These are phyloP conservation scores for Spinellus fusiger DNA, from an alignment of 192 early-diverging fungal species.

Conservation along the genomic window DNA sequence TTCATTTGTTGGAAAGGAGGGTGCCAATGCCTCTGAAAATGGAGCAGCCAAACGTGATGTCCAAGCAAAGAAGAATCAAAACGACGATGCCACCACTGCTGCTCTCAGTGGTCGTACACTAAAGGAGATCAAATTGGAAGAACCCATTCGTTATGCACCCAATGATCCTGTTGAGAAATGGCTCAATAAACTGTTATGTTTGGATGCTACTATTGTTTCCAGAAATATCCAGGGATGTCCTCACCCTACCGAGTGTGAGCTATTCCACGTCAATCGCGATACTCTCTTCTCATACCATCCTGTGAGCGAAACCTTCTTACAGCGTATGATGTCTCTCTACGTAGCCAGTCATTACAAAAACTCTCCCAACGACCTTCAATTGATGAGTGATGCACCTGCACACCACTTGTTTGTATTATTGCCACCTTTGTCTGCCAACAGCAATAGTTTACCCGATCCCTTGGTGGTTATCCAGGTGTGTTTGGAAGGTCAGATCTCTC, in stretches of 20 bases:
- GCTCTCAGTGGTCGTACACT: constrained; percentile 61
- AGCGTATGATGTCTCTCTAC: constrained; percentile 96
- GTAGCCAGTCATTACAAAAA: constrained; percentile 99
- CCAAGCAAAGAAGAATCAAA: constrained; percentile 39
- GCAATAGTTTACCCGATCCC: constrained; percentile 82
- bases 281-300: constrained; percentile 98
- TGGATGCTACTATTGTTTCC: constrained; percentile 75
- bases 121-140: constrained; percentile 87
- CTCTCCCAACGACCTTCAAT: constrained; percentile 95
- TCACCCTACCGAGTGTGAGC: constrained; percentile 88
- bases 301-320: constrained; percentile 92
- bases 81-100: constrained; percentile 21
- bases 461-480: constrained; percentile 84
- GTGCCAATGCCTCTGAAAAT: constrained; percentile 8
- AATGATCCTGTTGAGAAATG: constrained; percentile 90
- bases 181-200: constrained; percentile 92
- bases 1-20: constrained; percentile 45
- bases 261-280: constrained; percentile 96
- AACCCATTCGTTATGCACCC: constrained; percentile 89
- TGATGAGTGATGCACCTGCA: constrained; percentile 96
- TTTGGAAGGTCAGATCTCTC: constrained; percentile 92
- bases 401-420: constrained; percentile 96
- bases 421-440: constrained; percentile 74
- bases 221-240: constrained; percentile 82
- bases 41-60: constrained; percentile 51